phyloP scores from a whole-genome alignment of 2,329 filamentous ascomycete genomes.

The Exophiala aquamarina region DNA sequence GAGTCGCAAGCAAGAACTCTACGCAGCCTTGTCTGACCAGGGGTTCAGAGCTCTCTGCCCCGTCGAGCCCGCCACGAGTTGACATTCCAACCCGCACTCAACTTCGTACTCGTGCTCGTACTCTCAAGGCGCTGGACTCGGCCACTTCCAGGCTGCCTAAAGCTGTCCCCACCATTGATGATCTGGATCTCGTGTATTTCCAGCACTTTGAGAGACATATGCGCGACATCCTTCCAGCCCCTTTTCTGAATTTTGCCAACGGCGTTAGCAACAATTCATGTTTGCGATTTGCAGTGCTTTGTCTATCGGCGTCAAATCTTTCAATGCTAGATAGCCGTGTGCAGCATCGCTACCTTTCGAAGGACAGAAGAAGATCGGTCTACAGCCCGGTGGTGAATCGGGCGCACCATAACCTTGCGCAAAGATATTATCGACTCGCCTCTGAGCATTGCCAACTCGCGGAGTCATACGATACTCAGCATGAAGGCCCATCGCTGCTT shows the following conservation, averaged over 20 bases:
- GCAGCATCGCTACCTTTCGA: not conserved
- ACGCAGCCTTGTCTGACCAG: not conserved
- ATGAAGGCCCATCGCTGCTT: not conserved
- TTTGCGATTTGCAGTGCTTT: conserved; percentile 10
- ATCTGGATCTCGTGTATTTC: conserved; percentile 5
- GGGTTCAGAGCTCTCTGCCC: not conserved
- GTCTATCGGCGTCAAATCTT: conserved; percentile 11
- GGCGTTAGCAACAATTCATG: not conserved
- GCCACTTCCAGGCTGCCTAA: too few relatives aligned
- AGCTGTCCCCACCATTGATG: too few relatives aligned
- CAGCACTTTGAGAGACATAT: conserved; percentile 12
- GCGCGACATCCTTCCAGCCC: not conserved
- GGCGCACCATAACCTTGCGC: conserved; percentile 6
- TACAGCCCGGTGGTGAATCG: conserved; percentile 4
- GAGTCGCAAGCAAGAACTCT: not conserved
- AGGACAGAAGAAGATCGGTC: conserved; percentile 6
- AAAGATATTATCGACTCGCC: conserved; percentile 8
- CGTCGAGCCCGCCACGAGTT: not conserved
- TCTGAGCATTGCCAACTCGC: not conserved
- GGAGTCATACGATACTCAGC: not conserved
- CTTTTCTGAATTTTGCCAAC: not conserved
- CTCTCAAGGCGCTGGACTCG: not conserved
- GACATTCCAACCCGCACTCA: not conserved
- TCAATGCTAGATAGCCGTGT: conserved; percentile 9
- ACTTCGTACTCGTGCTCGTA: not conserved